phyloP scores from a whole-genome alignment of 75 land plant genomes.

The Azolla pinnata region DNA sequence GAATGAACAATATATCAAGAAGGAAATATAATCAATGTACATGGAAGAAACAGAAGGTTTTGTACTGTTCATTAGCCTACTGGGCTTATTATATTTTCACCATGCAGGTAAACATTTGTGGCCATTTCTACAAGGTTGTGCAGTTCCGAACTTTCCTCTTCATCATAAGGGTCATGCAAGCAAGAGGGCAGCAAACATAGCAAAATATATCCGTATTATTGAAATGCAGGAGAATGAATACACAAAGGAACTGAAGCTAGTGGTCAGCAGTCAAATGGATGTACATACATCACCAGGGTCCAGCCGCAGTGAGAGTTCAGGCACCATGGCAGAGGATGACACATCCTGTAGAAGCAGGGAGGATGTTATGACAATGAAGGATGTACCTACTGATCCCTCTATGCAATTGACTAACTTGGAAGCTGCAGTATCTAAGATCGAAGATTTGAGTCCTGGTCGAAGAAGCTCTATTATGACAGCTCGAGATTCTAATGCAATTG shows the following conservation, averaged over 20 bases:
- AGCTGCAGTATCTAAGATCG: background rate
- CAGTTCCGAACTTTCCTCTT: constrained; percentile 23
- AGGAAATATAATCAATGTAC: too few relatives aligned
- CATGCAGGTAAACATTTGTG: constrained; percentile 13
- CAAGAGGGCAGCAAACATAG: constrained; percentile 5
- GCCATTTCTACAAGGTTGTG: constrained; percentile 22
- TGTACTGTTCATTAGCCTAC: too few relatives aligned
- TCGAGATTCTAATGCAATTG: background rate
- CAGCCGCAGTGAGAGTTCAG: background rate
- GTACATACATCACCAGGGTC: constrained; percentile 7
- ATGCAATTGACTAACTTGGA: background rate
- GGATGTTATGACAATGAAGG: background rate
- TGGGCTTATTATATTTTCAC: too few relatives aligned
- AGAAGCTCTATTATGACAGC: constrained; percentile 4
- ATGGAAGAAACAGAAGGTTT: too few relatives aligned
- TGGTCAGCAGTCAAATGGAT: constrained; percentile 4
- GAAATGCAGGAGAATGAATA: constrained; percentile 25
- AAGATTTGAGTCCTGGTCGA: background rate
- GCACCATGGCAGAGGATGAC: constrained; percentile 3
- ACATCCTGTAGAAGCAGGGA: constrained; percentile 6
- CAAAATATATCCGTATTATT: constrained; percentile 14
- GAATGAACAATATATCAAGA: too few relatives aligned
- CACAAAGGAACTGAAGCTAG: constrained; percentile 11
- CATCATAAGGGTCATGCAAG: background rate
- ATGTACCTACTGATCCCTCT: background rate